Percentiles rank a stretch among this genome's conserved stretches.
These are phyloP conservation scores for Crithidia expoeki DNA, from an alignment of 208 protist species.

Conservation along the genomic window DNA sequence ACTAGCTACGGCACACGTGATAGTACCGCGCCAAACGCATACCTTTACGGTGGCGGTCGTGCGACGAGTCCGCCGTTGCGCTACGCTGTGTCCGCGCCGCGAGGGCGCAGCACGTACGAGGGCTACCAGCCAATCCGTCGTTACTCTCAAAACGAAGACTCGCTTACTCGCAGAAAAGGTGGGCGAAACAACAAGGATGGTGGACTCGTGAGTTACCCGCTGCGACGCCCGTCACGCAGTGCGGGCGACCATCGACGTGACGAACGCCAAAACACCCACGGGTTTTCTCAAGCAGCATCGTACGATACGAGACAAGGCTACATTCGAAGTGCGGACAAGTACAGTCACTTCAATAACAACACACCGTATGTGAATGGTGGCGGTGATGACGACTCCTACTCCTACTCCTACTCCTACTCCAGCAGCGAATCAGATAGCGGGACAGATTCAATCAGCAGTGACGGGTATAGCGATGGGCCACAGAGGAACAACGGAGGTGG, in stretches of 20 bases:
- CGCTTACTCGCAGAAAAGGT: background rate
- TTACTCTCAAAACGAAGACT: constrained; percentile 3
- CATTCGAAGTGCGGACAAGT: background rate
- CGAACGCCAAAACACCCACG: too few species aligned
- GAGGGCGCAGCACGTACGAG: background rate
- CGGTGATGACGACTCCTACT: constrained; percentile 13
- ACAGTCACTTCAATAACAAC: background rate
- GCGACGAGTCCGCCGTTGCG: constrained; percentile 2
- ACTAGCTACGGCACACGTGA: background rate
- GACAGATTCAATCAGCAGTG: background rate
- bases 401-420: constrained; percentile 34
- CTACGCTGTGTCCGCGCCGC: constrained; percentile 7
- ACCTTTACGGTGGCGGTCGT: background rate
- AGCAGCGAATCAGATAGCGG: constrained; percentile 5
- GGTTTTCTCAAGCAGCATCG: background rate
- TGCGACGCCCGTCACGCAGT: background rate
- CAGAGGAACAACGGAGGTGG: background rate
- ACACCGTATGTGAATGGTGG: background rate
- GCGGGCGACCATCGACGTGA: background rate
- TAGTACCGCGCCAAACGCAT: background rate
- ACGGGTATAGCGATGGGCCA: background rate
- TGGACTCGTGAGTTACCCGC: background rate
- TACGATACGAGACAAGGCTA: background rate
- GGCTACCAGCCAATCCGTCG: constrained; percentile 2
- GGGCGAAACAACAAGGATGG: background rate